These are phyloP conservation scores for Saitozyma sp. DNA, from an alignment of 768 basidiomycete species.

Conservation along the genomic window DNA sequence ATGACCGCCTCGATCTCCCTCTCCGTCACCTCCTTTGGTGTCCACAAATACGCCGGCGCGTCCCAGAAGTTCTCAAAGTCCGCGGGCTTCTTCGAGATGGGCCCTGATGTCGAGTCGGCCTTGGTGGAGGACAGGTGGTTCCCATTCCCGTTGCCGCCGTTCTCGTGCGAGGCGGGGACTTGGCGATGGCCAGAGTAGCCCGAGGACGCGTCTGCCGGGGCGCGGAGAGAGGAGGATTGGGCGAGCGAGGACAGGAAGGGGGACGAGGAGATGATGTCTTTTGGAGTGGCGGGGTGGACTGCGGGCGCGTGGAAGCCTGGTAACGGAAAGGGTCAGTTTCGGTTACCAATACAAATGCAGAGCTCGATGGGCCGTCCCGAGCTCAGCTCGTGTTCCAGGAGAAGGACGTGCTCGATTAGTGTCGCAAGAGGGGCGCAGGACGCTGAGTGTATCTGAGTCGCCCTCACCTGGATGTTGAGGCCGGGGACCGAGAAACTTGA, in stretches of 20 bases:
- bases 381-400: background rate
- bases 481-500: slow-evolving; percentile 49
- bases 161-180: slow-evolving; percentile 15
- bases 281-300: slow-evolving; percentile 49
- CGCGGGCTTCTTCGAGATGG: slow-evolving; percentile 22
- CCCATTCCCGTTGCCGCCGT: background rate
- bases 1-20: slow-evolving; percentile 52
- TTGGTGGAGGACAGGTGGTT: background rate
- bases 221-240: slow-evolving; percentile 37
- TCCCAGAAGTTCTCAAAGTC: slow-evolving; percentile 52
- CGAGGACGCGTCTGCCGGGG: background rate
- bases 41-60: slow-evolving; percentile 48
- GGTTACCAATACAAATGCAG: too few relatives aligned
- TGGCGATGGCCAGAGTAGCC: slow-evolving; percentile 25
- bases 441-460: slow-evolving; percentile 9
- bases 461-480: slow-evolving; percentile 25
- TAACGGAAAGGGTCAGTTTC: background rate
- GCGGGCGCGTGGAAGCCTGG: slow-evolving; percentile 49
- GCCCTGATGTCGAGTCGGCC: slow-evolving; percentile 12
- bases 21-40: slow-evolving; percentile 40
- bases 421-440: too few relatives aligned
- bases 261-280: slow-evolving; percentile 45
- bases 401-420: too few relatives aligned
- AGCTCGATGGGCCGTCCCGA: slow-evolving; percentile 3
- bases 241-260: slow-evolving; percentile 49